A percentile compares a stretch with the other conserved stretches of the same genome.
These are phyloP conservation scores for Xylariaceae sp. DNA, from an alignment of 2,329 filamentous ascomycete genomes.

Conservation along the genomic window DNA sequence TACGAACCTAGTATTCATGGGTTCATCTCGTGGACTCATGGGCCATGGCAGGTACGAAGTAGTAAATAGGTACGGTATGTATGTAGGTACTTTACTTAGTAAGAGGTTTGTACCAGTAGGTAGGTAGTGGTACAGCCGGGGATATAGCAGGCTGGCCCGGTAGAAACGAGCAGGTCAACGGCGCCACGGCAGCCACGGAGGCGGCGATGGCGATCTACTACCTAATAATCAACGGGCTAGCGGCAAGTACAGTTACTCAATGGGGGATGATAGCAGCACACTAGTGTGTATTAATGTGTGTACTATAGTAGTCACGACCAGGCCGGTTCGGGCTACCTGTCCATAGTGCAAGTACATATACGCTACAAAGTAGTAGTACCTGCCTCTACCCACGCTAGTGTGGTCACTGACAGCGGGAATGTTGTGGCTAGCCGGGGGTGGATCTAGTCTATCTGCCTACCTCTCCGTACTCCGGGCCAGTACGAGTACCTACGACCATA, in stretches of 20 bases:
- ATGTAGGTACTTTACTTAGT: too few relatives aligned
- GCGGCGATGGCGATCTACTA: slow-evolving; percentile 16
- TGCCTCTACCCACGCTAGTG: background rate
- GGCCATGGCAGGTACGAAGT: too few relatives aligned
- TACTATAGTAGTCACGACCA: background rate
- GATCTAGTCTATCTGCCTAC: background rate
- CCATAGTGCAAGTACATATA: background rate
- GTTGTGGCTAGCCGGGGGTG: background rate
- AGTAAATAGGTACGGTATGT: too few relatives aligned
- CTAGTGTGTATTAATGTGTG: background rate
- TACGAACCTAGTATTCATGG: too few relatives aligned
- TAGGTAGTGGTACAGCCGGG: slow-evolving; percentile 6
- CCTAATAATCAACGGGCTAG: slow-evolving; percentile 7
- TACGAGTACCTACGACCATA: background rate
- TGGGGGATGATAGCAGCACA: background rate
- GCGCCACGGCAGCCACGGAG: slow-evolving; percentile 18
- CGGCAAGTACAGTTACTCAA: background rate
- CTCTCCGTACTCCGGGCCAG: too few relatives aligned
- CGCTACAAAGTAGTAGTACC: background rate
- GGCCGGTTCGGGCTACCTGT: background rate
- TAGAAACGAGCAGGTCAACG: slow-evolving; percentile 14
- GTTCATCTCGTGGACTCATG: too few relatives aligned
- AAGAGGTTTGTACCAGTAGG: background rate
- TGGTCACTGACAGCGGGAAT: background rate
- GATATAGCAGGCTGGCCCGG: slow-evolving; percentile 7